Percentiles rank a stretch among this genome's conserved stretches.
Evolutionary conservation across 805 yeast genomes (phyloP).

Genomic region (Teunomyces cretensis): DNA sequence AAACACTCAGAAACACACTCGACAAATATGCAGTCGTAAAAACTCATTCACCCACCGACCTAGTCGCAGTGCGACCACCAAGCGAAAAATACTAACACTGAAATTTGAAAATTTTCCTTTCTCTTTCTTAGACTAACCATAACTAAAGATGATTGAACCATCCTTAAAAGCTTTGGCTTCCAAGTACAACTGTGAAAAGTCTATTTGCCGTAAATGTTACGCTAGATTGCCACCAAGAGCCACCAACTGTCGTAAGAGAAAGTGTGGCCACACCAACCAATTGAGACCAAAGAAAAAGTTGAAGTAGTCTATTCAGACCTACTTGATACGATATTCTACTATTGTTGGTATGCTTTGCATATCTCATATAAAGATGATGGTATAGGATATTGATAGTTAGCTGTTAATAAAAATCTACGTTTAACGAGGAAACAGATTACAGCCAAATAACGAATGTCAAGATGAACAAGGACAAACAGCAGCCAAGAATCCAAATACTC

Average conservation of each 20-base stretch:
- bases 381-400: conserved; percentile 5
- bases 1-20: neutral
- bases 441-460: neutral
- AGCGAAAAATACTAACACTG: conserved; percentile 1
- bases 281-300: conserved; percentile 99
- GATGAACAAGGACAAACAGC: neutral
- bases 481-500: too few species aligned
- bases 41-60: neutral
- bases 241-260: conserved; percentile 99
- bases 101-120: conserved; percentile 3
- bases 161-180: conserved; percentile 98
- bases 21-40: neutral
- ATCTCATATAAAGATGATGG: neutral
- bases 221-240: conserved; percentile 99
- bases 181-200: conserved; percentile 99
- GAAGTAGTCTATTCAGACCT: conserved; percentile 59
- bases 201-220: conserved; percentile 99
- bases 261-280: conserved; percentile 99
- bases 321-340: conserved; percentile 1
- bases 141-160: conserved; percentile 84
- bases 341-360: neutral
- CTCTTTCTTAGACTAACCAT: conserved; percentile 7
- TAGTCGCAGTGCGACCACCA: conserved; percentile 1
- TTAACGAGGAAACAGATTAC: conserved; percentile 1
- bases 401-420: conserved; percentile 6